Base-by-base conservation (phyloP, 2,329 filamentous ascomycete genomes). In the Blastomyces percursus region DNA sequence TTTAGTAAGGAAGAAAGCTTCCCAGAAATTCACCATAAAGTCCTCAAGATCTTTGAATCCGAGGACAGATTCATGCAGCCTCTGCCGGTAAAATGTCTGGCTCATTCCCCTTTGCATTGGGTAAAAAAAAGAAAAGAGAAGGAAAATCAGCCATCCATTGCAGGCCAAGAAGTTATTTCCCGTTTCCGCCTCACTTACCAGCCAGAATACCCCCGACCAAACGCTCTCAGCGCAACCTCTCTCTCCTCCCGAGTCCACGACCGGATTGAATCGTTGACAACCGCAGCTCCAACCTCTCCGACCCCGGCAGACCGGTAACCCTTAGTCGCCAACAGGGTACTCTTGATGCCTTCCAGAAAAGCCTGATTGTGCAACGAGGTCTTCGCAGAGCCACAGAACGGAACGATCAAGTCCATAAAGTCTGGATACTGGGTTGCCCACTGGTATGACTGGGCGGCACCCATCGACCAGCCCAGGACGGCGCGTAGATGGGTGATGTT, bases 11-110 rank as follows among this genome's bases (percentile, higher is more conserved):
- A 86, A 87, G 87, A 88, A 91, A 0, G 76, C 76, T 71, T 92
- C 89, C 88, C 90, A 93, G 69, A 90, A 91, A 14, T 81, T 83
- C 7, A 84, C 76, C 79, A 93, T 83, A 65, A 91, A 93, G 61
- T 89, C 84, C 65, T 91, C 88, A 1, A 92, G 78, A 61, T 84
- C 78, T 66, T 85, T 84, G 68, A 81, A 90, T 0, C 86, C 86
- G 9, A 91, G 79, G 0, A 71, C 77, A 1, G 73, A 85, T 71
- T 89, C 83, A 71, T 87, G 87, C n/a, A 90, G 64, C 70, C 81
- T 86, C 67, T 90, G 79, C 1, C 89, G 81, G 69, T 93, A 93
- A 69, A 92, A 93, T 0, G 87, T 81, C 69, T 92, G 89, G 60
- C 85, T 88, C 69, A 93, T 89, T 0, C 90, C 89, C 89, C 85